Base-by-base conservation (phyloP, 1,284 basidiomycete genomes). In the Rhodotorula sp. region DNA sequence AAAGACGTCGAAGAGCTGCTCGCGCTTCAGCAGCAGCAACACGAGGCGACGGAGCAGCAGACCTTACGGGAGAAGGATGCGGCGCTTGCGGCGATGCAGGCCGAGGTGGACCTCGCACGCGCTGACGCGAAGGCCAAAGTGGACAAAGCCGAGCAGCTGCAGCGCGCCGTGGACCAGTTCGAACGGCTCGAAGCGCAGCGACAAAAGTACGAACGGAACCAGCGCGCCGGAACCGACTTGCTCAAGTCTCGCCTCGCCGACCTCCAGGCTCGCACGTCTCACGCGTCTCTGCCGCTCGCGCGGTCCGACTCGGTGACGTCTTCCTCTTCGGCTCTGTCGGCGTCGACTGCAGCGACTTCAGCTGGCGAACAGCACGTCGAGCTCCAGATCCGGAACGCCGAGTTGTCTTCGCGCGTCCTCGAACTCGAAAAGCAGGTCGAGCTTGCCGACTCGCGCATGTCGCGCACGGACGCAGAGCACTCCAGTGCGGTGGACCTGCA, bases 1-100 rank as follows among this genome's bases (percentile, higher is more conserved):
- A n/a, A n/a, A 5, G 68, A 72, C 12, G 61, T 70, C 22, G 67
- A 73, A 48, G 71, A 69, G 18, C 56, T 73, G 17, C 55, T n/a
- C 2, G 53, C 66, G 44, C 49, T 60, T 8, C 54, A 61, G 33
- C 14, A 15, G n/a, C 58, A 54, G 24, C 54, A 62, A 8, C 60
- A 61, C 51, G 61, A 53, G 1, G 56, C 49, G 6, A 51, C 54
- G 5, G 62, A 63, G 44, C 60, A 66, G 48, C 60, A 68, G 49
- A 49, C 49, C 1, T 14, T 6, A 20, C 54, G 61, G 22, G 70
- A 72, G 51, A 62, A 66, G 42, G 66, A 65, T 18, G 64, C 67
- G 6, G 72, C 69, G 15, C 26, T 60, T 17, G 46, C 37, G 10
- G 49, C 26, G n/a, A 48, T 65, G 18, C 29, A 44, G 37, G 51